phyloP scores from a whole-genome alignment of 139 green algal species.

The Chlamydomonas eustigma region DNA sequence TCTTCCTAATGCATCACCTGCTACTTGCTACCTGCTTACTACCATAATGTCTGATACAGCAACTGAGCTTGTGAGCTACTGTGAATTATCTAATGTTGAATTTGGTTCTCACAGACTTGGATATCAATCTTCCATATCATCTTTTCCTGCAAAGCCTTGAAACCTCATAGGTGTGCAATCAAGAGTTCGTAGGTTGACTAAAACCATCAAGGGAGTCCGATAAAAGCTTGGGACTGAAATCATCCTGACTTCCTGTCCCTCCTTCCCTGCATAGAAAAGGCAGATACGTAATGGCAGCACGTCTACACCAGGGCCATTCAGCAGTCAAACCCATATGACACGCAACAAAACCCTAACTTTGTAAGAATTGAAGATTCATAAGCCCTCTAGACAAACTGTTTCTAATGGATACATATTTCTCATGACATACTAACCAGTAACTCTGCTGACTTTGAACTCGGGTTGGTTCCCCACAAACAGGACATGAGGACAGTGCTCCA shows the following conservation, averaged over 20 bases:
- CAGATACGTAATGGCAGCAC: too few species aligned
- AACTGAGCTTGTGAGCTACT: too few species aligned
- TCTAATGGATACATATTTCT: too few species aligned
- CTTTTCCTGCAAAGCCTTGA: slow-evolving; percentile 5
- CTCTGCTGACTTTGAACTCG: slow-evolving; percentile 58
- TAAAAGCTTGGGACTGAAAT: slow-evolving; percentile 76
- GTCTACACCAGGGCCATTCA: too few species aligned
- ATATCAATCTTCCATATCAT: not conserved
- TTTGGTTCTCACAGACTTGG: not conserved
- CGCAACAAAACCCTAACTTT: too few species aligned
- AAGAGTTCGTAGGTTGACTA: slow-evolving; percentile 85
- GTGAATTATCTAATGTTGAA: too few species aligned
- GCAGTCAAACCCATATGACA: too few species aligned
- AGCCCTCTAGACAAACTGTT: too few species aligned
- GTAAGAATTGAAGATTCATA: too few species aligned
- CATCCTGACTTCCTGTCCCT: slow-evolving; percentile 52
- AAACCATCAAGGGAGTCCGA: slow-evolving; percentile 62
- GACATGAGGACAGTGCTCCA: slow-evolving; percentile 81
- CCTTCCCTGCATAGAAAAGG: slow-evolving; percentile 26
- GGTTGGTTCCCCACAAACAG: slow-evolving; percentile 92
- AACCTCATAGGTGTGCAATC: slow-evolving; percentile 71
- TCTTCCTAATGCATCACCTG: too few species aligned
- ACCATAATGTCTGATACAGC: too few species aligned
- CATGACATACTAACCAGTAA: slow-evolving; percentile 37
- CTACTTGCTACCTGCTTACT: too few species aligned